Base-by-base conservation (phyloP, 176 grass and related monocot species). In the Leersia perrieri region DNA sequence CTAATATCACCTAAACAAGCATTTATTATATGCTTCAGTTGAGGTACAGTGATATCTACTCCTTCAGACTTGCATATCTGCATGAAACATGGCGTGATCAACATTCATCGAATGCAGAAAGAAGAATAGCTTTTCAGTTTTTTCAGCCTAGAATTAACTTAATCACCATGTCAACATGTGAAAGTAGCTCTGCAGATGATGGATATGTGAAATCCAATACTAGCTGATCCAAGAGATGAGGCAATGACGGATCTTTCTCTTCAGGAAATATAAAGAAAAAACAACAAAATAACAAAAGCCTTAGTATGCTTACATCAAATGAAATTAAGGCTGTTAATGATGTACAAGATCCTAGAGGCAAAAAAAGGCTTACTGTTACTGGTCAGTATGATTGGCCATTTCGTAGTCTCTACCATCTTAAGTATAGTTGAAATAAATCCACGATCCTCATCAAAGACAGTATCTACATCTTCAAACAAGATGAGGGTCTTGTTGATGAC, bases 391-490 rank as follows among this genome's bases (percentile, higher is more conserved):
- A 98, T 98, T 57, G 95, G 95, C 83, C 92, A 90, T 82, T 93
- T 98, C 81, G 92, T 88, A 67, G 90, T 83, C 72, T 93, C 79
- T 39, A 79, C 88, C 36, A 98, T 70, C 77, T 98, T 94, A 82
- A 95, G 81, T 84, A 98, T 86, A 58, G 88, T 88, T 66, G 90
- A 85, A 89, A 98, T 91, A 80, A 98, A 98, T 75, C 95, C 92
- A 61, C 81, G 86, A 72, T 95, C 95, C 82, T 91, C 92, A 75
- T 98, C 92, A 77, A 98, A 98, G 34, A 98, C 86, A 86, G 75
- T 95, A 89, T 98, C 95, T 70, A 91, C 92, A 80, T 98, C 92
- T 86, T 98, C 92, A 88, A 98, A 95, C 57, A 98, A 84, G 45
- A 98, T 87, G 44, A 98, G 67, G 36, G 88, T 93, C 85, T 95